Evolutionary conservation across 2,329 filamentous ascomycete species (phyloP), one percentile per base, ranked within the genome.

Genomic region (Aspergillaceae sp.): DNA sequence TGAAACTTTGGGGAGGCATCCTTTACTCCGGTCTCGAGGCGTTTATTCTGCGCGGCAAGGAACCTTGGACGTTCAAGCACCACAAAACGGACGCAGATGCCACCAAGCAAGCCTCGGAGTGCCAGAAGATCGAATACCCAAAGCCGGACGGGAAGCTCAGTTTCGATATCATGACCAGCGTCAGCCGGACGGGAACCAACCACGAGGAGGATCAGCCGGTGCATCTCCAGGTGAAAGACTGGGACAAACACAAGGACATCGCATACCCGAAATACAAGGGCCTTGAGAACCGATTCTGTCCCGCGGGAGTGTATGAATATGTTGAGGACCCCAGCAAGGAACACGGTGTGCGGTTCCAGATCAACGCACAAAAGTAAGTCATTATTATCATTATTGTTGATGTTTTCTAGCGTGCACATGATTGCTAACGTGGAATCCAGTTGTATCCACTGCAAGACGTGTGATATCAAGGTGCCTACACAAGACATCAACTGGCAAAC

Each of bases 391-490:
- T 19, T 19, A 19, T 19, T 19, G 19, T 19, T 19, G 19, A 19
- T 19, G 19, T 19, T 19, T 26, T 35, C 29, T 34, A 26, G n/a
- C 8, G 9, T 43, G 42, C 37, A 19, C 19, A 2, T 19, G 19
- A 19, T 43, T 49, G 42, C 55, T 61, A 52, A 59, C 48, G 19
- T 19, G 4, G 26, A 37, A 42, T 32, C 5, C 60, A 95, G 90
- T 71, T 98, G 92, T 67, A 94, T 98, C 54, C 92, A 98, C 71
- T 98, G 92, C 78, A 98, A 98, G 78, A 98, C 92, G 9, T 98
- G 92, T 67, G 92, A 98, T 68, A 98, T 98, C 73, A 98, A 98
- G 74, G 91, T 88, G 10, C 92, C 92, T 5, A 80, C 84, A 51
- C 92, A 98, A 73, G 92, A 97, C 64, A 97, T 98, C 70, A 96